Percentiles rank a stretch among this genome's conserved stretches.
These are phyloP conservation scores for Pistacia atlantica DNA, from an alignment of 345 rosid species.

Conservation along the genomic window DNA sequence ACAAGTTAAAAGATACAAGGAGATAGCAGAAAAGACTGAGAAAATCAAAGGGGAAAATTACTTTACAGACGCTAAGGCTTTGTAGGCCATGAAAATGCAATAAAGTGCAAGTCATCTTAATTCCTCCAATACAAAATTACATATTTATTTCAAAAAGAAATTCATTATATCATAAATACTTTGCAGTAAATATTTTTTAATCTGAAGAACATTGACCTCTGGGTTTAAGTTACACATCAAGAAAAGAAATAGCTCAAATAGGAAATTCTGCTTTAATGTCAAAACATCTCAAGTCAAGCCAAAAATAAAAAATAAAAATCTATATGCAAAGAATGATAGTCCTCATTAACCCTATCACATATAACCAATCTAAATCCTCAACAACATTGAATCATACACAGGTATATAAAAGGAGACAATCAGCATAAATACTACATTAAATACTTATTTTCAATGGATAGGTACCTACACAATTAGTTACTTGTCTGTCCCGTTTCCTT, in stretches of 20 bases:
- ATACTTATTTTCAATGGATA: neutral
- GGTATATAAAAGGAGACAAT: neutral
- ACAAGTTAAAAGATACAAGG: neutral
- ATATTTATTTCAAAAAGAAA: neutral
- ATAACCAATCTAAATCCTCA: neutral
- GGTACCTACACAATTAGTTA: neutral
- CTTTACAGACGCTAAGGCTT: neutral
- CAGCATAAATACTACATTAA: neutral
- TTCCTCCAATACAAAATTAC: neutral
- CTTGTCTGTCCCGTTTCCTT: neutral
- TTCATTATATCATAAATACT: neutral
- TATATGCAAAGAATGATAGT: neutral
- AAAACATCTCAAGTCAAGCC: neutral
- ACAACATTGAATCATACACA: neutral
- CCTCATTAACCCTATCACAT: neutral
- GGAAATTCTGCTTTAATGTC: neutral
- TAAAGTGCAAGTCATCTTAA: neutral
- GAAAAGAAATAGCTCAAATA: neutral
- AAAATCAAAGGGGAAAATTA: neutral
- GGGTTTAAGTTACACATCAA: neutral
- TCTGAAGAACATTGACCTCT: neutral
- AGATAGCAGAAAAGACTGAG: neutral
- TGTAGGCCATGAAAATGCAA: neutral
- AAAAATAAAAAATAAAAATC: neutral
- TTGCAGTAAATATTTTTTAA: neutral